Conservation (phyloP, 345 rosid genomes). For the Moringa oleifera region DNA sequence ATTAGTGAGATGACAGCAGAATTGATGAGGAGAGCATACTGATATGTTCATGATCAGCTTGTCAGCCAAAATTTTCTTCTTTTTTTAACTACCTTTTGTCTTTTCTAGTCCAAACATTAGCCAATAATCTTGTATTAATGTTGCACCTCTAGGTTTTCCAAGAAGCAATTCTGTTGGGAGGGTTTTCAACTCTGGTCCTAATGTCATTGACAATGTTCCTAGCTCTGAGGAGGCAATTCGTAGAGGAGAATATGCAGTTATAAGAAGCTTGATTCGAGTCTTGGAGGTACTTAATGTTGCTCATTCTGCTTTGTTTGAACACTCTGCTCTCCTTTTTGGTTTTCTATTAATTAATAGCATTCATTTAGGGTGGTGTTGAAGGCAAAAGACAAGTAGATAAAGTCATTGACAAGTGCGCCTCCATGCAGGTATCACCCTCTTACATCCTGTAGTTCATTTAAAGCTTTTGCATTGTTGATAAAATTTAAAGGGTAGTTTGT, state of each 20-base stretch:
- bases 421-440: constrained; percentile 82
- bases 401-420: constrained; percentile 96
- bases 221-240: constrained; percentile 90
- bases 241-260: constrained; percentile 86
- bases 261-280: constrained; percentile 93
- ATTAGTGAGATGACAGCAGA: too few species aligned
- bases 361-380: constrained; percentile 88
- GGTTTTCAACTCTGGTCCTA: constrained; percentile 56
- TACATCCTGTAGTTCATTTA: constrained; percentile 10
- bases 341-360: constrained; percentile 22
- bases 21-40: too few species aligned
- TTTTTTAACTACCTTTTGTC: neutral
- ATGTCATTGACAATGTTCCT: constrained; percentile 57
- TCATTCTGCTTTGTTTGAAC: constrained; percentile 15
- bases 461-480: constrained; percentile 11
- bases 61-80: too few species aligned
- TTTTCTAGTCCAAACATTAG: neutral
- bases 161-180: constrained; percentile 82
- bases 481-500: neutral
- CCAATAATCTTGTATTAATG: constrained; percentile 1
- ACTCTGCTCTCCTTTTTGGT: constrained; percentile 18
- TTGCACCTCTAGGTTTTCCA: constrained; percentile 52
- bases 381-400: constrained; percentile 95
- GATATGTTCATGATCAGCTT: neutral
- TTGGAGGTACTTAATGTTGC: constrained; percentile 58